These are phyloP conservation scores for Salix dunnii DNA, from an alignment of 345 rosid genomes.

Conservation along the genomic window DNA sequence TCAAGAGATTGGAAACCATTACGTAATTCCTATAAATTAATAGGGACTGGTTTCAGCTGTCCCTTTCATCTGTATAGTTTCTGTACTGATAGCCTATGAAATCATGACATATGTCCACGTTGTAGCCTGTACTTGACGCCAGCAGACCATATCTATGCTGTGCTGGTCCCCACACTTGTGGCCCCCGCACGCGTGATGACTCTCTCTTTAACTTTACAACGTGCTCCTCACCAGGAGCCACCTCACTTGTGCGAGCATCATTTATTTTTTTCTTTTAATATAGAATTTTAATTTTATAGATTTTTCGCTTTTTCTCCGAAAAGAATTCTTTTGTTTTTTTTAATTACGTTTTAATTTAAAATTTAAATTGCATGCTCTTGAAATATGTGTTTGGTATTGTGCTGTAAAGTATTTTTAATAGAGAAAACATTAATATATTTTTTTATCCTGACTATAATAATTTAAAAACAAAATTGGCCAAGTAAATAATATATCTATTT, in stretches of 20 bases:
- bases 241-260: background rate
- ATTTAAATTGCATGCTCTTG: too few species aligned
- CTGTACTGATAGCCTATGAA: background rate
- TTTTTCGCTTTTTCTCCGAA: too few species aligned
- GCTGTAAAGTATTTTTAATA: too few species aligned
- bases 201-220: slow-evolving; percentile 18
- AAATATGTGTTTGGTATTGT: too few species aligned
- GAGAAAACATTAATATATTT: too few species aligned
- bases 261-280: background rate
- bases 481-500: too few species aligned
- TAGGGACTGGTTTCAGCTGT: background rate
- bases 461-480: too few species aligned
- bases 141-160: slow-evolving; percentile 23
- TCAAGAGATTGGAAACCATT: background rate
- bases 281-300: background rate
- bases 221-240: slow-evolving; percentile 27
- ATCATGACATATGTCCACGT: slow-evolving; percentile 7
- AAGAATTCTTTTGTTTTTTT: background rate
- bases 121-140: slow-evolving; percentile 38
- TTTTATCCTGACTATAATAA: too few species aligned
- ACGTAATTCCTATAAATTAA: background rate
- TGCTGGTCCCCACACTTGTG: slow-evolving; percentile 34
- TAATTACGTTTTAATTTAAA: background rate
- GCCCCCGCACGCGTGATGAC: slow-evolving; percentile 39
- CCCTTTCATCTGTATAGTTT: too few species aligned